Evolutionary conservation across 768 basidiomycete genomes (phyloP).

Genomic region (Lactarius akahatsu): DNA sequence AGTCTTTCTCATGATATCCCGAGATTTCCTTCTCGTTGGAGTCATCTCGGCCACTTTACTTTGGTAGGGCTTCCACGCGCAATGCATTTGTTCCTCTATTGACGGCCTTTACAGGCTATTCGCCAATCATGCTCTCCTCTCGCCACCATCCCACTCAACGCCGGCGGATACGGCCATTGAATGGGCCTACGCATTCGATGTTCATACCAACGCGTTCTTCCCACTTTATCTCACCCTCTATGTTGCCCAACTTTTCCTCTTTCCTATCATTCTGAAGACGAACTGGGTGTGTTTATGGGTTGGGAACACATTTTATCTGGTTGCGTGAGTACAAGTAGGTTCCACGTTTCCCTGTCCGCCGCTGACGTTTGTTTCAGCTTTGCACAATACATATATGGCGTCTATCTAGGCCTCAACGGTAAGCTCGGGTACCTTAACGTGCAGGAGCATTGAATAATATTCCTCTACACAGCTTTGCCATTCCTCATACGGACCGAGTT

Average conservation of each 20-base stretch:
- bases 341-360: background rate
- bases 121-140: conserved; percentile 68
- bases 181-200: conserved; percentile 96
- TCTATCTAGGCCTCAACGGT: conserved; percentile 86
- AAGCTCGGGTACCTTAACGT: conserved; percentile 32
- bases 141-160: conserved; percentile 70
- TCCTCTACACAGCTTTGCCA: conserved; percentile 65
- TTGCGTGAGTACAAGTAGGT: conserved; percentile 55
- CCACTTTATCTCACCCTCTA: conserved; percentile 90
- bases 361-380: conserved; percentile 47
- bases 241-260: conserved; percentile 81
- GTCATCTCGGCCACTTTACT: conserved; percentile 70
- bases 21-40: conserved; percentile 85
- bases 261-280: conserved; percentile 76
- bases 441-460: conserved; percentile 17
- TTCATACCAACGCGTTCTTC: conserved; percentile 97
- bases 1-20: conserved; percentile 77
- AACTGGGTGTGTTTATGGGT: conserved; percentile 95
- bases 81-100: conserved; percentile 9
- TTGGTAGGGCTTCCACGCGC: conserved; percentile 50
- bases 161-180: conserved; percentile 73
- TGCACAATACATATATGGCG: conserved; percentile 88
- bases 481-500: conserved; percentile 90
- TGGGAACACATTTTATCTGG: conserved; percentile 89
- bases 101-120: conserved; percentile 49